Percentiles rank a stretch among this genome's conserved stretches.
These are phyloP conservation scores for Lecanoromycetidae sp. DNA, from an alignment of 2,329 filamentous ascomycete genomes.

Conservation along the genomic window DNA sequence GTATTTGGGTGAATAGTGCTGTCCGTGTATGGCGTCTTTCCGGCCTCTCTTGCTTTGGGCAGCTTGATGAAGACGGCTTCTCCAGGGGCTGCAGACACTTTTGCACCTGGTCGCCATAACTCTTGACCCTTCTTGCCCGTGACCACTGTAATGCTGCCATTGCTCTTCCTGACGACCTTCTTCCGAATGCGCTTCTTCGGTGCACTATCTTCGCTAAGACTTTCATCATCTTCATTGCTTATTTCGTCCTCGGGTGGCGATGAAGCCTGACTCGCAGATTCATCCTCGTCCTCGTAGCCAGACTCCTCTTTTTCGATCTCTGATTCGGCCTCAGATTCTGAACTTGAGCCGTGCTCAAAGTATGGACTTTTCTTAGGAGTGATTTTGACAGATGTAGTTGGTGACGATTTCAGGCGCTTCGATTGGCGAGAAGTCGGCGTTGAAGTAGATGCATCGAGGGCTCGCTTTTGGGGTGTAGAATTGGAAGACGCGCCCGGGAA, in stretches of 20 bases:
- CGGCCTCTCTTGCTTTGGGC: conserved; percentile 49
- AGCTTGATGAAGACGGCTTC: conserved; percentile 51
- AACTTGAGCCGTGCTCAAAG: conserved; percentile 27
- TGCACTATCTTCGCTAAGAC: conserved; percentile 24
- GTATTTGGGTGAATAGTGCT: conserved; percentile 52
- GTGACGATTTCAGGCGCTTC: conserved; percentile 29
- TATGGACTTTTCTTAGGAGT: conserved; percentile 41
- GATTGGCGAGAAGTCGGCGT: conserved; percentile 25
- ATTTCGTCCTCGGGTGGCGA: conserved; percentile 26
- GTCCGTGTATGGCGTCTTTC: conserved; percentile 45
- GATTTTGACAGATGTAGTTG: conserved; percentile 25
- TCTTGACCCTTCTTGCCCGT: conserved; percentile 32
- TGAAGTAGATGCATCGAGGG: conserved; percentile 1
- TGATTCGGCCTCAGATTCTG: conserved; percentile 25
- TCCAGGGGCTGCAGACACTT: conserved; percentile 44
- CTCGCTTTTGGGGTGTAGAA: conserved; percentile 14
- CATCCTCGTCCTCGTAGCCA: conserved; percentile 32
- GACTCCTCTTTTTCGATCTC: conserved; percentile 27
- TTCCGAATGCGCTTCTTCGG: conserved; percentile 18
- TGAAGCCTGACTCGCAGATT: conserved; percentile 19
- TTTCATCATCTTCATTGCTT: conserved; percentile 24
- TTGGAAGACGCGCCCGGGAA: conserved; percentile 12
- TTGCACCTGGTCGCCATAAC: conserved; percentile 46
- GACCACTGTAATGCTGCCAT: conserved; percentile 16
- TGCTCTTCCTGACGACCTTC: conserved; percentile 19